Evolutionary conservation across 768 basidiomycete genomes (phyloP).

Genomic region (Rubroboletus pulcherrimus): DNA sequence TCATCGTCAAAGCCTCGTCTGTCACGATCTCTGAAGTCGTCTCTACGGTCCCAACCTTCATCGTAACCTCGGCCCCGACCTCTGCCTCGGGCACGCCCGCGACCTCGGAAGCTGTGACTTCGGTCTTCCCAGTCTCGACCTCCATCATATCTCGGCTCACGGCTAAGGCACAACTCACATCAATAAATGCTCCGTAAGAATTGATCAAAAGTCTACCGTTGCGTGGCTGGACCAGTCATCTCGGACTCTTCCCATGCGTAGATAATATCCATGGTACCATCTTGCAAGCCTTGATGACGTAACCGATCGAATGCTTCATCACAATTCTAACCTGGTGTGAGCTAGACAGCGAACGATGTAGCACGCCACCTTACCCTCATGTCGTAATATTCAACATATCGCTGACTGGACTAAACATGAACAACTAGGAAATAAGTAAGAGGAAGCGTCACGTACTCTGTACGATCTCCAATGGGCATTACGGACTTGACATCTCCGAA

Average conservation of each 20-base stretch:
- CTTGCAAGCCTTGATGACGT: slow-evolving; percentile 73
- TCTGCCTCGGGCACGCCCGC: slow-evolving; percentile 37
- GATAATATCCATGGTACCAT: slow-evolving; percentile 84
- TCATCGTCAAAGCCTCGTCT: slow-evolving; percentile 36
- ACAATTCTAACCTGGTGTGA: slow-evolving; percentile 49
- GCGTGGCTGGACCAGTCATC: slow-evolving; percentile 43
- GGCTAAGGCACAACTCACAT: slow-evolving; percentile 14
- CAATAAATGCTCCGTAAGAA: background rate
- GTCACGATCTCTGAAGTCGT: slow-evolving; percentile 41
- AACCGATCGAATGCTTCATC: slow-evolving; percentile 78
- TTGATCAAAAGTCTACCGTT: slow-evolving; percentile 29
- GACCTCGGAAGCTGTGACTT: slow-evolving; percentile 38
- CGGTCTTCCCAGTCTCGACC: slow-evolving; percentile 48
- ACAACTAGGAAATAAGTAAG: background rate
- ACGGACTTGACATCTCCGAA: slow-evolving; percentile 90
- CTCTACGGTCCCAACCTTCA: slow-evolving; percentile 45
- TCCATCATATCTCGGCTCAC: slow-evolving; percentile 34
- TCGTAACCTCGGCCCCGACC: slow-evolving; percentile 35
- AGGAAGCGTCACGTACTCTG: slow-evolving; percentile 43
- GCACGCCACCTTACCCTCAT: slow-evolving; percentile 53
- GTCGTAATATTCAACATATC: slow-evolving; percentile 94
- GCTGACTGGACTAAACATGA: slow-evolving; percentile 52
- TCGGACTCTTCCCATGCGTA: slow-evolving; percentile 81
- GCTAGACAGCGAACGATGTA: background rate
- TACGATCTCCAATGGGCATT: slow-evolving; percentile 57